A percentile compares a stretch with the other conserved stretches of the same genome.
These are phyloP conservation scores for Scleromitrula shiraiana DNA, from an alignment of 2,329 filamentous ascomycete genomes.

Conservation along the genomic window DNA sequence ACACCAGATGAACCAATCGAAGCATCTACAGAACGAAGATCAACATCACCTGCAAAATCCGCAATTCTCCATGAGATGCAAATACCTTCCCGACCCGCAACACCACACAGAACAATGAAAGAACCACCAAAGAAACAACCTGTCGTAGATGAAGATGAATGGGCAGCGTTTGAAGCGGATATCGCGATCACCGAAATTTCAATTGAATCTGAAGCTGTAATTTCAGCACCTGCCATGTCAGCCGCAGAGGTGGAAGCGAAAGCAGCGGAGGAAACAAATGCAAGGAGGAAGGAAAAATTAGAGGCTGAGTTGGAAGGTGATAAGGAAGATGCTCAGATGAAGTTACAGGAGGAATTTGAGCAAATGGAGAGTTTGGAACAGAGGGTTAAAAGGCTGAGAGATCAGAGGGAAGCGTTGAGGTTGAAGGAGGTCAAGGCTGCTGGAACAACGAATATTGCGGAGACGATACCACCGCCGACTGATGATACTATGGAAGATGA, in stretches of 20 bases:
- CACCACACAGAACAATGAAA: constrained; percentile 39
- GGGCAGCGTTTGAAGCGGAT: constrained; percentile 81
- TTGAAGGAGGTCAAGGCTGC: constrained; percentile 27
- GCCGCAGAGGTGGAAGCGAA: constrained; percentile 53
- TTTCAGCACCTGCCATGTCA: constrained; percentile 61
- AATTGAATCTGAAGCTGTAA: constrained; percentile 43
- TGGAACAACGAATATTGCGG: background rate
- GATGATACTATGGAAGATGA: constrained; percentile 6
- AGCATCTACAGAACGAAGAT: constrained; percentile 9
- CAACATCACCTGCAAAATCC: constrained; percentile 1
- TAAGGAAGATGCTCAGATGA: constrained; percentile 65
- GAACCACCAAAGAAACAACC: constrained; percentile 31
- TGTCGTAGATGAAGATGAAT: constrained; percentile 67
- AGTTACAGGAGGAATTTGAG: constrained; percentile 70
- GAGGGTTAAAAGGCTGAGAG: constrained; percentile 59
- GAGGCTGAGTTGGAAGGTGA: constrained; percentile 56
- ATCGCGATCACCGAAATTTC: constrained; percentile 45
- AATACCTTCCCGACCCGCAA: constrained; percentile 57
- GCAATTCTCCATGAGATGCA: constrained; percentile 40
- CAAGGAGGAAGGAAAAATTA: constrained; percentile 39
- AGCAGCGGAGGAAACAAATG: constrained; percentile 41
- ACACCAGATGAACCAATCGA: constrained; percentile 31
- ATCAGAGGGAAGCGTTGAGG: constrained; percentile 61
- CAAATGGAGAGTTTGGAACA: constrained; percentile 75
- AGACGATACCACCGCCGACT: background rate